A percentile compares a stretch with the other conserved stretches of the same genome.
Evolutionary conservation across 306 rosid species (phyloP).

Genomic region (Lotus japonicus): DNA sequence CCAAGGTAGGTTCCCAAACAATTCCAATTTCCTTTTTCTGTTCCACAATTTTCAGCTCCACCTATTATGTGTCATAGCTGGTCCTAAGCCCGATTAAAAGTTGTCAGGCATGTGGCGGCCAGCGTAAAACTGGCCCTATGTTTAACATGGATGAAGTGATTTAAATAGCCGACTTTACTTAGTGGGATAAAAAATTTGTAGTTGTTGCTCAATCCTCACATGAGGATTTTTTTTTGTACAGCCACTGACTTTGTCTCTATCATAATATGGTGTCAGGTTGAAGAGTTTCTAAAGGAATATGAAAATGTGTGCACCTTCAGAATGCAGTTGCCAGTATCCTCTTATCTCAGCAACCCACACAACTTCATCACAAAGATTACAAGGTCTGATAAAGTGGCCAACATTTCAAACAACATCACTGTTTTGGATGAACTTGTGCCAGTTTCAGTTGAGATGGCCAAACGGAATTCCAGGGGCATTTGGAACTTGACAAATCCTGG

Average conservation of each 20-base stretch:
- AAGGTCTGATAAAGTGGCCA: slow-evolving; percentile 37
- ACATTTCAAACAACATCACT: slow-evolving; percentile 50
- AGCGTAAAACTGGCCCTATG: too few species aligned
- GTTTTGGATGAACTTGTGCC: slow-evolving; percentile 56
- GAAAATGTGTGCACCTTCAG: slow-evolving; percentile 56
- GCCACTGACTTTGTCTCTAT: neutral
- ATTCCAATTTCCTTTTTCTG: neutral
- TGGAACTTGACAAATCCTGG: slow-evolving; percentile 70
- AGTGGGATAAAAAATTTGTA: neutral
- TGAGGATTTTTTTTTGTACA: neutral
- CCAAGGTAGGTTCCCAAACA: slow-evolving; percentile 28
- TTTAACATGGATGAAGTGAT: too few species aligned
- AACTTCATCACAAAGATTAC: slow-evolving; percentile 54
- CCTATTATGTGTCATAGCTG: too few species aligned
- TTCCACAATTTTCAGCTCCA: neutral
- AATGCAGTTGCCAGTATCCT: slow-evolving; percentile 50
- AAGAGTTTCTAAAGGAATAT: slow-evolving; percentile 50
- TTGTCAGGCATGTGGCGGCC: too few species aligned
- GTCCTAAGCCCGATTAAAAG: too few species aligned
- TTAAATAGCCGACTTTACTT: too few species aligned
- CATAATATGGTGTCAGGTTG: slow-evolving; percentile 35
- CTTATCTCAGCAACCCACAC: slow-evolving; percentile 48
- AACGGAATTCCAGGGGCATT: slow-evolving; percentile 40
- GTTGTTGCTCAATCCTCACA: neutral
- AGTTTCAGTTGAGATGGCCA: slow-evolving; percentile 56